phyloP scores from a whole-genome alignment of 169 alveolate species.

The Eimeria maxima region DNA sequence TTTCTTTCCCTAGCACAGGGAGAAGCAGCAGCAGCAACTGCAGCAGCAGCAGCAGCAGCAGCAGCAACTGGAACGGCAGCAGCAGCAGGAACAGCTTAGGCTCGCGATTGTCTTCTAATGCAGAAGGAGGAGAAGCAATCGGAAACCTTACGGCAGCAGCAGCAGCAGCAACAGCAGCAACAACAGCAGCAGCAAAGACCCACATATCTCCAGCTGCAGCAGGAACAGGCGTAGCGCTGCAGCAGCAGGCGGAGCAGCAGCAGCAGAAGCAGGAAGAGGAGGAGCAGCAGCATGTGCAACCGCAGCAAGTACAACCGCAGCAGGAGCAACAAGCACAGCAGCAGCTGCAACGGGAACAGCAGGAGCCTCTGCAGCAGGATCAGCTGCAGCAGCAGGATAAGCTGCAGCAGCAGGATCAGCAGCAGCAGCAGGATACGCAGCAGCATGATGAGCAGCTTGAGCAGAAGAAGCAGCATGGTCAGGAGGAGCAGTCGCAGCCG shows the following conservation, averaged over 20 bases:
- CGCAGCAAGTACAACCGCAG: background rate
- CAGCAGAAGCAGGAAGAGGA: background rate
- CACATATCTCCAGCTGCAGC: background rate
- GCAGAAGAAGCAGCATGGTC: background rate
- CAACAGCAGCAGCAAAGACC: background rate
- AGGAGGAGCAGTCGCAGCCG: background rate
- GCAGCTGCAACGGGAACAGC: background rate
- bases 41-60: slow-evolving; percentile 1
- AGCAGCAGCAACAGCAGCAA: background rate
- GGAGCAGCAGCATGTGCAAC: background rate
- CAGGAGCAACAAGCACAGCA: background rate
- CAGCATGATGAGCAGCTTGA: background rate
- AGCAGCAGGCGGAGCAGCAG: slow-evolving; percentile 40
- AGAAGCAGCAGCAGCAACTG: background rate
- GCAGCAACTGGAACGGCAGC: slow-evolving; percentile 2
- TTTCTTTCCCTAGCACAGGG: background rate
- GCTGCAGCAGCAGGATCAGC: background rate
- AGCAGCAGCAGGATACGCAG: background rate
- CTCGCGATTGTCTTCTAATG: background rate
- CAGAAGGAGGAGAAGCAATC: background rate
- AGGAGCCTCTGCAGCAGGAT: background rate
- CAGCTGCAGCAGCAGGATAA: background rate
- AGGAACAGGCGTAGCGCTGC: background rate
- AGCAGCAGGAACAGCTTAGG: slow-evolving; percentile 8
- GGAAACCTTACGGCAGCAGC: background rate